Percentiles rank a stretch among this genome's conserved stretches.
Evolutionary conservation across 1,139 yeast genomes (phyloP).

Genomic region (Sugiyamaella pinicola): DNA sequence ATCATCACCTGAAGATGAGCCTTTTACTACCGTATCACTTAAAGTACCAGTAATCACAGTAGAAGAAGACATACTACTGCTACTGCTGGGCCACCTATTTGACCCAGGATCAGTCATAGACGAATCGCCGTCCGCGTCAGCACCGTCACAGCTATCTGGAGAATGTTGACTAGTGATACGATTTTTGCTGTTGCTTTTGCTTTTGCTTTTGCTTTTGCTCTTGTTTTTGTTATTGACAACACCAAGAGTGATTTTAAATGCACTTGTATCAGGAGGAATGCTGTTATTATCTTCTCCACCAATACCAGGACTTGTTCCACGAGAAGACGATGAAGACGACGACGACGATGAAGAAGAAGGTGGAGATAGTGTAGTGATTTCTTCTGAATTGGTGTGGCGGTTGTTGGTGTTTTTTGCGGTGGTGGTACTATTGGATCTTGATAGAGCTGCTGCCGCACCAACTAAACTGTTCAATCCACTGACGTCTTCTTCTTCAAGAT

Average conservation of each 20-base stretch:
- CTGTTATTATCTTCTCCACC: slow-evolving; percentile 1
- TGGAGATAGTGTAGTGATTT: slow-evolving; percentile 1
- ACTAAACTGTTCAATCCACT: slow-evolving; percentile 17
- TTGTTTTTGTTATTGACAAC: background rate
- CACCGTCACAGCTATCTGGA: background rate
- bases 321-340: slow-evolving; percentile 10
- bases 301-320: slow-evolving; percentile 12
- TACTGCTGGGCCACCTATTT: slow-evolving; percentile 5
- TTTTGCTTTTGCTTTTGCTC: background rate
- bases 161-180: background rate
- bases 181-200: background rate
- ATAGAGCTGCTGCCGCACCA: slow-evolving; percentile 15
- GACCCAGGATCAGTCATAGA: slow-evolving; percentile 23
- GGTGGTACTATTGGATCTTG: background rate
- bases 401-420: background rate
- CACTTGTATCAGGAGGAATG: slow-evolving; percentile 20
- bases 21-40: background rate
- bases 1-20: background rate
- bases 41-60: slow-evolving; percentile 11
- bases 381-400: background rate
- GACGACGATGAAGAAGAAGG: slow-evolving; percentile 13
- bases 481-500: slow-evolving; percentile 4
- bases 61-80: slow-evolving; percentile 11
- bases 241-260: slow-evolving; percentile 20
- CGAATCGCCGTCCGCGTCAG: slow-evolving; percentile 19